phyloP scores from a whole-genome alignment of 2,329 filamentous ascomycete genomes.

The Stenocarpella maydis region DNA sequence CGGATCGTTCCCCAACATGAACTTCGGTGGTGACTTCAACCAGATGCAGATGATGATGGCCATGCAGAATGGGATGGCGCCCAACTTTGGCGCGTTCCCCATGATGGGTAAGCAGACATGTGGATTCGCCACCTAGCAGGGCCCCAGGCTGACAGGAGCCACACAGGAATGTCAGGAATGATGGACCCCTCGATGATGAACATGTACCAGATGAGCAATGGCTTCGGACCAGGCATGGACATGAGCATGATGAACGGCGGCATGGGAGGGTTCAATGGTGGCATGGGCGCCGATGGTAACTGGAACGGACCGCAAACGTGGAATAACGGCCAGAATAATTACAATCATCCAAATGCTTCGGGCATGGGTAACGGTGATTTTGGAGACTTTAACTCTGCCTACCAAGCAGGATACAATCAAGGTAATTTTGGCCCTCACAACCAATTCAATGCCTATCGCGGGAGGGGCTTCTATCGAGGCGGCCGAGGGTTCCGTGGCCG shows the following conservation, averaged over 20 bases:
- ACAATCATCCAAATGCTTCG: constrained; percentile 84
- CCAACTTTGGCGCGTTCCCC: constrained; percentile 66
- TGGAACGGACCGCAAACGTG: constrained; percentile 84
- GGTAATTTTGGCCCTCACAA: constrained; percentile 83
- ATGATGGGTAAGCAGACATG: constrained; percentile 83
- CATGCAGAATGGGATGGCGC: constrained; percentile 73
- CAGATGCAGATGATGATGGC: constrained; percentile 81
- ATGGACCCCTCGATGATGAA: constrained; percentile 84
- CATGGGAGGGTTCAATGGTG: constrained; percentile 79
- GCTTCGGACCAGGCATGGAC: constrained; percentile 80
- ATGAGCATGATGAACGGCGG: constrained; percentile 78
- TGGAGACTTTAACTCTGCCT: constrained; percentile 81
- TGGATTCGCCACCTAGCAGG: neutral
- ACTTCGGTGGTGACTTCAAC: constrained; percentile 72
- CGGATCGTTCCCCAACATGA: constrained; percentile 65
- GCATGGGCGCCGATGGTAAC: constrained; percentile 75
- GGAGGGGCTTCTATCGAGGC: constrained; percentile 71
- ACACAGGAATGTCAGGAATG: constrained; percentile 79
- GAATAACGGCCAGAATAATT: constrained; percentile 89
- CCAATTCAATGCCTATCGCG: constrained; percentile 81
- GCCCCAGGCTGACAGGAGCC: constrained; percentile 41
- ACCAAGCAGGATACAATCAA: constrained; percentile 80
- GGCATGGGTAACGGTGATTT: constrained; percentile 83
- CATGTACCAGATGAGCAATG: constrained; percentile 78
- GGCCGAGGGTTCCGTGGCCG: constrained; percentile 59